Evolutionary conservation across 495 filamentous ascomycete species (phyloP).

Genomic region (Aspergillus nidulans): DNA sequence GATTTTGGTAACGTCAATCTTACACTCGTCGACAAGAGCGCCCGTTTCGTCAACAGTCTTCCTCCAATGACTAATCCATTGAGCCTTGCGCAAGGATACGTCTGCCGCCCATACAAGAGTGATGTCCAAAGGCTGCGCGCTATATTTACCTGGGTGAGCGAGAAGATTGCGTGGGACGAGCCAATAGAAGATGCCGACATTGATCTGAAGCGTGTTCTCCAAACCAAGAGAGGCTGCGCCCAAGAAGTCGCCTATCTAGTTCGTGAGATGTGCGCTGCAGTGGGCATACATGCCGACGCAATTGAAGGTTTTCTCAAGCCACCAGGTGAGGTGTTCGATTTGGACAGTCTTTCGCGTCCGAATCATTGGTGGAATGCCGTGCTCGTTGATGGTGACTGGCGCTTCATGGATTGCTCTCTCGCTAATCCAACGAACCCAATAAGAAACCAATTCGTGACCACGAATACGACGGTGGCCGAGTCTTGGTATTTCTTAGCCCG

Average conservation of each 20-base stretch:
- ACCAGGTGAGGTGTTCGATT: slow-evolving; percentile 78
- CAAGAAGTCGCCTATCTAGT: slow-evolving; percentile 88
- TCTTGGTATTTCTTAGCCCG: slow-evolving; percentile 86
- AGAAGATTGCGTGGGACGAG: slow-evolving; percentile 96
- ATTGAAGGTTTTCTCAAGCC: slow-evolving; percentile 85
- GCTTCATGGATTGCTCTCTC: slow-evolving; percentile 91
- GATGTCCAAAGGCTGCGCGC: slow-evolving; percentile 90
- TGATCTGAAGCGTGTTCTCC: slow-evolving; percentile 77
- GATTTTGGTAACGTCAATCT: slow-evolving; percentile 79
- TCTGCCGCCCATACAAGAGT: slow-evolving; percentile 91
- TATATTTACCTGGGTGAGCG: slow-evolving; percentile 95
- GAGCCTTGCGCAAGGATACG: slow-evolving; percentile 82
- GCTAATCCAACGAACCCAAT: slow-evolving; percentile 86
- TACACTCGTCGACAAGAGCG: slow-evolving; percentile 87
- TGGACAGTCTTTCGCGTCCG: slow-evolving; percentile 64
- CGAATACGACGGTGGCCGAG: slow-evolving; percentile 65
- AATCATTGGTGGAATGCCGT: slow-evolving; percentile 99
- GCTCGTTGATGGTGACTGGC: slow-evolving; percentile 89
- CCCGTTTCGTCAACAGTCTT: slow-evolving; percentile 83
- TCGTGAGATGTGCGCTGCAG: slow-evolving; percentile 86
- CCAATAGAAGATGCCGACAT: slow-evolving; percentile 71
- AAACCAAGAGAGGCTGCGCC: slow-evolving; percentile 78
- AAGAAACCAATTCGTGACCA: slow-evolving; percentile 69
- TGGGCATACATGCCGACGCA: slow-evolving; percentile 80
- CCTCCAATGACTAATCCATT: slow-evolving; percentile 83